phyloP scores from a whole-genome alignment of 805 yeast species.

The Candida dendrica region DNA sequence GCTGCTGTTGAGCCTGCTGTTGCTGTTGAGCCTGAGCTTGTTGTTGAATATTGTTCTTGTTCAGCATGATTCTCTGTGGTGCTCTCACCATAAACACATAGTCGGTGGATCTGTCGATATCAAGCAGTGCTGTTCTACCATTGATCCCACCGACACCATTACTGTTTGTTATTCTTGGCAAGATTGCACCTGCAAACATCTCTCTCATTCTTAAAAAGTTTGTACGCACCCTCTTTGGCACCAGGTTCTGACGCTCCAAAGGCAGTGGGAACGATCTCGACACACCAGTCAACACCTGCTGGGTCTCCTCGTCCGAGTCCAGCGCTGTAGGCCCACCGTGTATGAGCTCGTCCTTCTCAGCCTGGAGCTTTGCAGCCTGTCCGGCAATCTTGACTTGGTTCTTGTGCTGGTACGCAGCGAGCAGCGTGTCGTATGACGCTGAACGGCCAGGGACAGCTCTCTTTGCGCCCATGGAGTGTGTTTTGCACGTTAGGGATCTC shows the following conservation, averaged over 20 bases:
- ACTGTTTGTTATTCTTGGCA: conserved; percentile 51
- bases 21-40: conserved; percentile 4
- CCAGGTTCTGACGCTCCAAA: conserved; percentile 62
- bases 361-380: conserved; percentile 72
- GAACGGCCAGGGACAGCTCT: conserved; percentile 92
- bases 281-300: conserved; percentile 85
- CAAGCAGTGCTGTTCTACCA: conserved; percentile 73
- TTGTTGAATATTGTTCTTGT: conserved; percentile 12
- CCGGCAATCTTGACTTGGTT: conserved; percentile 89
- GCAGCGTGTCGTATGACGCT: conserved; percentile 81
- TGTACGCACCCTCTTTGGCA: conserved; percentile 66
- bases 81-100: conserved; percentile 47
- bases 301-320: conserved; percentile 85
- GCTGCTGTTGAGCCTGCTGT: conserved; percentile 5
- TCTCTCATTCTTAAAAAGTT: conserved; percentile 84
- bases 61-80: conserved; percentile 34
- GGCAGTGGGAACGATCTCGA: conserved; percentile 77
- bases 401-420: conserved; percentile 85
- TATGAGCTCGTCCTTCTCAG: conserved; percentile 59
- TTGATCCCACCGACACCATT: conserved; percentile 67
- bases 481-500: conserved; percentile 90
- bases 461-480: conserved; percentile 98
- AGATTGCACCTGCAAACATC: conserved; percentile 82
- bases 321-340: conserved; percentile 34
- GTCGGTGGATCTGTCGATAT: conserved; percentile 65